Base-by-base conservation (phyloP, 2,329 filamentous ascomycete species). In the Colletotrichum plurivorum region DNA sequence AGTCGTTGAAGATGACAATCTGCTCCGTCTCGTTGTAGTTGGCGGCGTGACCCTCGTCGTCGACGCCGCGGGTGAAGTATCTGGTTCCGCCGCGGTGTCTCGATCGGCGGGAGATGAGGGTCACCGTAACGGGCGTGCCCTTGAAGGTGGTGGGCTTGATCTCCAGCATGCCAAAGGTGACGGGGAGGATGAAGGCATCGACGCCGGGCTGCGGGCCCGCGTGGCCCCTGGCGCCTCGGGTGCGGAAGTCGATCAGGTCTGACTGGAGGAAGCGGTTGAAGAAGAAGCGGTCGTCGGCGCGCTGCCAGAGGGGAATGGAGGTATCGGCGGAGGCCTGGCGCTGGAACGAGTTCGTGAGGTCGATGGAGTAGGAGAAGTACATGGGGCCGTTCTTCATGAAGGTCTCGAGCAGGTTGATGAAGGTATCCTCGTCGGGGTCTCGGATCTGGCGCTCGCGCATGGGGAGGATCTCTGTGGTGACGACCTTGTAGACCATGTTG, bases 1-100 rank as follows among this genome's bases (percentile, higher is more conserved):
- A 88, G 80, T 98, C 96, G 75, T 98, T 98, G 73, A 98, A 82
- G 45, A 99, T 90, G 70, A 97, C 87, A 41, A 96, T 86, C 78
- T 99, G 96, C 78, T 99, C 96, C 0, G 96, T 98, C 85, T 99
- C 96, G 78, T 99, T 99, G 87, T 95, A 99, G 80, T 99, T 99
- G 73, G 96, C 94, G n/a, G 96, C 96, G 78, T 98, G 90, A 25
- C 96, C 96, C 71, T 96, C 87, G 73, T 97, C 95, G 77, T 99
- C 95, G 54, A 98, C 90, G 59, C 96, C 96, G 72, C 96, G 91
- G 2, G 96, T 97, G 78, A 99, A 96, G 82, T 98, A 98, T 77
- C 97, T 88, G 16, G 96, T 98, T 52, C 96, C 96, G 43, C 92
- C 95, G 71, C 95, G 90, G 80, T 96, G 91, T 73, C 97, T 89